phyloP scores from a whole-genome alignment of 768 basidiomycete species.

The Tephrocybe sp. region DNA sequence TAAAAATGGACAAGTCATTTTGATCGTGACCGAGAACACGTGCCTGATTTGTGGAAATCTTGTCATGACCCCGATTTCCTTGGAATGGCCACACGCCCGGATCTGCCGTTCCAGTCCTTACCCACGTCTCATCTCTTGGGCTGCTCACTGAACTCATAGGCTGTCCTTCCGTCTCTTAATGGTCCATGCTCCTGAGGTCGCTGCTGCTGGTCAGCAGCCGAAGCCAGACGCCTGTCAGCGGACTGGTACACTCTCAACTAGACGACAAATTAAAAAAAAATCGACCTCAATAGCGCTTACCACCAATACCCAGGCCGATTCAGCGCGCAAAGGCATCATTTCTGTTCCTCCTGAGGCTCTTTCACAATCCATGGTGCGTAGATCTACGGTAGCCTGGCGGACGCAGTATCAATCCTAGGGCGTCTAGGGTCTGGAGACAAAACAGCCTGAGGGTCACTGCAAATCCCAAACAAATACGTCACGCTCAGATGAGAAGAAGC shows the following conservation, averaged over 20 bases:
- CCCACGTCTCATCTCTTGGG: neutral
- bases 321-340: neutral
- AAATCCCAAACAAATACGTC: neutral
- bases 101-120: neutral
- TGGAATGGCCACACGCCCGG: constrained; percentile 4
- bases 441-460: neutral
- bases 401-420: no score
- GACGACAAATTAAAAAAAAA: neutral
- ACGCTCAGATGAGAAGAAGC: neutral
- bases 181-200: neutral
- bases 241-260: neutral
- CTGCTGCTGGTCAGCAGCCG: constrained; percentile 7
- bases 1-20: no score
- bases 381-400: neutral
- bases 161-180: neutral
- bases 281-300: neutral
- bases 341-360: no score
- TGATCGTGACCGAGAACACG: no score
- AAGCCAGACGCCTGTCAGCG: constrained; percentile 1
- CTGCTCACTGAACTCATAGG: neutral
- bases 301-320: neutral
- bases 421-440: neutral
- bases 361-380: neutral
- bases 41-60: constrained; percentile 3
- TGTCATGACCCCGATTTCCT: neutral